Evolutionary conservation across 306 rosid species (phyloP).

Genomic region (Pterocarpus macrocarpus): DNA sequence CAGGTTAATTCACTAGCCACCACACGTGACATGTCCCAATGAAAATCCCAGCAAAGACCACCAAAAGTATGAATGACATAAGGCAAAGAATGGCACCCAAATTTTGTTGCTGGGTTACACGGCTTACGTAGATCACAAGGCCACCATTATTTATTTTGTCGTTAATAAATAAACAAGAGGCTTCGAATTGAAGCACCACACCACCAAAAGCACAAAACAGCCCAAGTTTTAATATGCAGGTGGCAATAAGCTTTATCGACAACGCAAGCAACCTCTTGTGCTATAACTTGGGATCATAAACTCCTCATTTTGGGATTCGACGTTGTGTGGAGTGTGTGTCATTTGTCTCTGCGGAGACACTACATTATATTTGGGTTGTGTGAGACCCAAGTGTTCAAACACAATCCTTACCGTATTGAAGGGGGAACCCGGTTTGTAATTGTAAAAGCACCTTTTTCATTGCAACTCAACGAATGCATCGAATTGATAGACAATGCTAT

Average conservation of each 20-base stretch:
- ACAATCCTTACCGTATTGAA: not conserved
- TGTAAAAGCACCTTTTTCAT: not conserved
- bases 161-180: not conserved
- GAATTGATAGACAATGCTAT: not conserved
- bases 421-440: not conserved
- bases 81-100: slow-evolving; percentile 6
- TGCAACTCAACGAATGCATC: not conserved
- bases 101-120: slow-evolving; percentile 20
- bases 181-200: slow-evolving; percentile 32
- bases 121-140: slow-evolving; percentile 43
- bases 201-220: slow-evolving; percentile 12
- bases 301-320: slow-evolving; percentile 47
- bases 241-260: slow-evolving; percentile 44
- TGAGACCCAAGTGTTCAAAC: slow-evolving; percentile 32
- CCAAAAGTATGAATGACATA: not conserved
- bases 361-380: slow-evolving; percentile 16
- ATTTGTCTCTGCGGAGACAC: slow-evolving; percentile 32
- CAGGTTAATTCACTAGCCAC: not conserved
- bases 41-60: slow-evolving; percentile 6
- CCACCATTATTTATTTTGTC: not conserved
- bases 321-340: slow-evolving; percentile 46
- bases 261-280: slow-evolving; percentile 48
- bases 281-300: slow-evolving; percentile 46
- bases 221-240: slow-evolving; percentile 22
- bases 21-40: slow-evolving; percentile 2